Percentiles rank a stretch among this genome's conserved stretches.
Evolutionary conservation across 2,329 filamentous ascomycete species (phyloP).

Genomic region (Emydomyces testavorans): DNA sequence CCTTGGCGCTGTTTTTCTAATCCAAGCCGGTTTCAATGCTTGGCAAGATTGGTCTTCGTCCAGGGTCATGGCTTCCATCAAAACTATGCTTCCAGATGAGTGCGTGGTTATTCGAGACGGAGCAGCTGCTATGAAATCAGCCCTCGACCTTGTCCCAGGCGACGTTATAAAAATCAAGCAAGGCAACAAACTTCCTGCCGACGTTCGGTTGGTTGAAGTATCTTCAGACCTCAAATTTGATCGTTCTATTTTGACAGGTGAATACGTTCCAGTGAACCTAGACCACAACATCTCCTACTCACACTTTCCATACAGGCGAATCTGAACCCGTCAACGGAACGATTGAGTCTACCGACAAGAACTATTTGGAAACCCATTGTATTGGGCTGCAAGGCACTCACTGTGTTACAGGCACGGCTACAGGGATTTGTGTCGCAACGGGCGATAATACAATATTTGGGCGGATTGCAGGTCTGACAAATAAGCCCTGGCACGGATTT

Average conservation of each 20-base stretch:
- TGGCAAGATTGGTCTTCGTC: slow-evolving; percentile 67
- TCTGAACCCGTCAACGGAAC: slow-evolving; percentile 53
- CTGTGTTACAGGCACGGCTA: slow-evolving; percentile 56
- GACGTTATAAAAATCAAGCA: slow-evolving; percentile 57
- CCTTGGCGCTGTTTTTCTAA: slow-evolving; percentile 55
- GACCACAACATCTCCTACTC: background rate
- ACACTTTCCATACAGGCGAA: slow-evolving; percentile 41
- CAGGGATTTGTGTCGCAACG: slow-evolving; percentile 58
- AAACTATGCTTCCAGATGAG: slow-evolving; percentile 64
- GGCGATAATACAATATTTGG: slow-evolving; percentile 66
- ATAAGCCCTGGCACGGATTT: slow-evolving; percentile 54
- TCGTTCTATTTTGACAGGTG: slow-evolving; percentile 59
- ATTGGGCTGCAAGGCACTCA: slow-evolving; percentile 73
- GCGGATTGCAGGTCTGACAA: slow-evolving; percentile 60
- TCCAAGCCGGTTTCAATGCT: slow-evolving; percentile 58
- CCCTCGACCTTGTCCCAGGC: slow-evolving; percentile 56
- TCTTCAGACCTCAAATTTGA: slow-evolving; percentile 62
- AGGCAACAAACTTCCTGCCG: slow-evolving; percentile 63
- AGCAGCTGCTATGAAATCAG: slow-evolving; percentile 38
- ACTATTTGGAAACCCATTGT: slow-evolving; percentile 65
- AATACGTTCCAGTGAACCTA: slow-evolving; percentile 18
- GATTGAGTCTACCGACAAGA: slow-evolving; percentile 55
- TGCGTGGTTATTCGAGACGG: slow-evolving; percentile 55
- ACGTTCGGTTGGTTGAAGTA: slow-evolving; percentile 57
- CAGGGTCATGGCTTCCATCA: slow-evolving; percentile 67